Evolutionary conservation across 331 rosid species (phyloP).

Genomic region (Spiraea crenata): DNA sequence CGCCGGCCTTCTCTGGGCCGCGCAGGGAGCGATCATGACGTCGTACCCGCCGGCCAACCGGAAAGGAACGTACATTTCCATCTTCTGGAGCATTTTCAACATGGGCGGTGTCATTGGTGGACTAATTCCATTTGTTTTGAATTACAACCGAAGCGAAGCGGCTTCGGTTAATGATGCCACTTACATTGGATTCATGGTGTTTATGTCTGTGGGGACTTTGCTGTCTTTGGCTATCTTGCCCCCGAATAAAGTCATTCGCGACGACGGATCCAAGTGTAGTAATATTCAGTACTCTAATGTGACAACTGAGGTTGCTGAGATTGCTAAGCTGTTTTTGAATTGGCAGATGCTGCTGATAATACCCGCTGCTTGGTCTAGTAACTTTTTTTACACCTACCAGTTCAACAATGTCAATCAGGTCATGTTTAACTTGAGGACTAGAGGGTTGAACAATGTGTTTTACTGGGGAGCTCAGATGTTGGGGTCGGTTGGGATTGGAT

Average conservation of each 20-base stretch:
- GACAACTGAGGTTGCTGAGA: conserved; percentile 44
- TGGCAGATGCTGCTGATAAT: conserved; percentile 84
- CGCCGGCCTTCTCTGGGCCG: conserved; percentile 88
- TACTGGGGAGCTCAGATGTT: conserved; percentile 86
- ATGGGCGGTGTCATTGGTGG: conserved; percentile 97
- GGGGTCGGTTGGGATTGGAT: no score
- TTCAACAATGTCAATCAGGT: conserved; percentile 73
- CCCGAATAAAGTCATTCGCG: conserved; percentile 63
- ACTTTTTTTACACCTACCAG: conserved; percentile 81
- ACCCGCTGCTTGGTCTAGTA: conserved; percentile 87
- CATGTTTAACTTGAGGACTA: conserved; percentile 72
- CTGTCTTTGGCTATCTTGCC: conserved; percentile 59
- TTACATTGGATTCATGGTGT: conserved; percentile 78
- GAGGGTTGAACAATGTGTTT: conserved; percentile 85
- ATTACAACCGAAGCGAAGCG: conserved; percentile 53
- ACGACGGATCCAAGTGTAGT: conserved; percentile 69
- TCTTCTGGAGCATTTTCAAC: conserved; percentile 94
- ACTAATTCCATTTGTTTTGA: conserved; percentile 64
- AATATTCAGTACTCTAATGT: conserved; percentile 64
- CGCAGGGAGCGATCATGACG: conserved; percentile 94
- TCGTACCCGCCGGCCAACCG: conserved; percentile 80
- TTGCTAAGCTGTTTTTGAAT: conserved; percentile 50
- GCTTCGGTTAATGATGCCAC: conserved; percentile 80
- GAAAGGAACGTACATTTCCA: conserved; percentile 75
- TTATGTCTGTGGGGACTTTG: conserved; percentile 63